Conservation (phyloP, 306 rosid species). For the Acacia acuminata region DNA sequence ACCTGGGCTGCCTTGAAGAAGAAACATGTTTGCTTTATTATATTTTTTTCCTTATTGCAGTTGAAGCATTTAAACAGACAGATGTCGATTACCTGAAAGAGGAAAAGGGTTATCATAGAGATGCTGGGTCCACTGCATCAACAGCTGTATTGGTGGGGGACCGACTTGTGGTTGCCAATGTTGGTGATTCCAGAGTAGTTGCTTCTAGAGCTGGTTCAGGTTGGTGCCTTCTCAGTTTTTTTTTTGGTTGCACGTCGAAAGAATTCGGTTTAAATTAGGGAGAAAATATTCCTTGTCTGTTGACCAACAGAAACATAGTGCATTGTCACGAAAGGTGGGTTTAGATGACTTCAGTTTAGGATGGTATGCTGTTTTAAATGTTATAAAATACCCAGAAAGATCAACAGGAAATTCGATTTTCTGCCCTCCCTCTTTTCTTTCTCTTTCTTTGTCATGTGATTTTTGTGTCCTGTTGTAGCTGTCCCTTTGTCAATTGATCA, state of each 20-base stretch:
- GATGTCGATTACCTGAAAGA: constrained; percentile 80
- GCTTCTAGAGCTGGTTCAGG: constrained; percentile 90
- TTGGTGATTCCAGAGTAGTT: constrained; percentile 95
- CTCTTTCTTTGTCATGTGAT: constrained; percentile 5
- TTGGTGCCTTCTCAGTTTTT: constrained; percentile 43
- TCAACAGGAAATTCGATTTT: constrained; percentile 4
- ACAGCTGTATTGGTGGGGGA: constrained; percentile 84
- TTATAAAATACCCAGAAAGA: background rate
- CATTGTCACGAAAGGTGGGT: constrained; percentile 25
- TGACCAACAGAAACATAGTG: constrained; percentile 6
- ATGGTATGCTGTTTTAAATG: background rate
- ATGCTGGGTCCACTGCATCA: constrained; percentile 93
- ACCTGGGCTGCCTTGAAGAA: constrained; percentile 28
- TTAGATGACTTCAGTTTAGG: constrained; percentile 10
- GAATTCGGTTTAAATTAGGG: constrained; percentile 28
- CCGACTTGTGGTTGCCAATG: constrained; percentile 85
- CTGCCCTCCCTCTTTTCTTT: constrained; percentile 1
- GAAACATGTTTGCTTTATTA: constrained; percentile 17
- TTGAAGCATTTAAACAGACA: constrained; percentile 79
- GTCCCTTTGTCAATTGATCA: constrained; percentile 81
- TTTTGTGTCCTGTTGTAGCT: constrained; percentile 50
- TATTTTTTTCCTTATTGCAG: constrained; percentile 42
- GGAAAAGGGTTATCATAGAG: constrained; percentile 75
- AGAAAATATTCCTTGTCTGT: constrained; percentile 7
- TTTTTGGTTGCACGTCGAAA: constrained; percentile 9